phyloP scores from a whole-genome alignment of 116 monocot genomes.

The Iris pallida region DNA sequence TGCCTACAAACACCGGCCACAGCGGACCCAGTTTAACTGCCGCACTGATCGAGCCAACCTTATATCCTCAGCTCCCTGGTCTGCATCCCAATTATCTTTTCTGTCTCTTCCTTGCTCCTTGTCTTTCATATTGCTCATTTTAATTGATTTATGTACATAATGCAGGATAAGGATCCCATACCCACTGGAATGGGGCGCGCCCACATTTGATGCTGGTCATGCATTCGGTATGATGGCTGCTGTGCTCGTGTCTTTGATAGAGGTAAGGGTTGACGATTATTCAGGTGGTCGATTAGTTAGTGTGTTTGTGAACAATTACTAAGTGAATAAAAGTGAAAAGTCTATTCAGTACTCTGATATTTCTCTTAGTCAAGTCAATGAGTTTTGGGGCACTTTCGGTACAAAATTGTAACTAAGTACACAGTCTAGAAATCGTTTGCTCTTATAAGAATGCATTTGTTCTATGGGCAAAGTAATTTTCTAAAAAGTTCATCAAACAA shows the following conservation, averaged over 20 bases:
- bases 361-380: too few relatives aligned
- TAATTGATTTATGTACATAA: background rate
- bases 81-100: background rate
- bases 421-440: too few relatives aligned
- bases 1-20: conserved; percentile 62
- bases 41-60: conserved; percentile 80
- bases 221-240: conserved; percentile 96
- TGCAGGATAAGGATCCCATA: conserved; percentile 90
- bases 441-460: too few relatives aligned
- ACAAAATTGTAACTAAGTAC: too few relatives aligned
- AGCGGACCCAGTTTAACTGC: conserved; percentile 66
- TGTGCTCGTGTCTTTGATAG: conserved; percentile 73
- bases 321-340: too few relatives aligned
- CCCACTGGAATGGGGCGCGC: conserved; percentile 95
- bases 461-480: too few relatives aligned
- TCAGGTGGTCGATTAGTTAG: too few relatives aligned
- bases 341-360: too few relatives aligned
- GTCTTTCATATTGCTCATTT: background rate
- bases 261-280: conserved; percentile 37
- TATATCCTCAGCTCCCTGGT: conserved; percentile 98
- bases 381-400: too few relatives aligned
- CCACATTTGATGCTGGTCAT: conserved; percentile 87
- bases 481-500: too few relatives aligned
- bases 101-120: too few relatives aligned
- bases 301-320: too few relatives aligned